Evolutionary conservation across 768 basidiomycete species (phyloP), one percentile per base, ranked within the genome.

Genomic region (Mycena chlorophos): DNA sequence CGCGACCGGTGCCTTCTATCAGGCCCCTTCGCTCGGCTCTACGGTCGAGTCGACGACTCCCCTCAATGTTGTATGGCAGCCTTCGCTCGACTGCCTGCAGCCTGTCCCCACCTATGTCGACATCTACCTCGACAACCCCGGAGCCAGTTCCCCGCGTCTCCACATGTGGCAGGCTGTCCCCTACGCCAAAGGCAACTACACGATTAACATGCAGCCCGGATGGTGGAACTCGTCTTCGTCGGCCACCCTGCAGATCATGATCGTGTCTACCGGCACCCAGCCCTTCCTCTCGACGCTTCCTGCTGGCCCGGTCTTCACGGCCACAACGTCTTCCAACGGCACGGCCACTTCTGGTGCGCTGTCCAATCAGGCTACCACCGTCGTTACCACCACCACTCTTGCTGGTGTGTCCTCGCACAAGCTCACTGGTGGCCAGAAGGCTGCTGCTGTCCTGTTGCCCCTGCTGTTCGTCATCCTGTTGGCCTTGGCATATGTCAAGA

Each of bases 361-460:
- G n/a, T n/a, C n/a, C n/a, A n/a, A n/a, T n/a, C n/a, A n/a, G n/a
- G 65, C 68, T 34, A 66, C 74, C 48, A 79, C 79, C 48, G 66
- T 71, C 56, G 76, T 80, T 49, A 70, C 71, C 34, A 71, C 73
- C 63, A 71, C 68, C 61, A 67, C 69, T 57, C 65, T 76, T 22
- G 52, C 69, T 22, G 71, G 73, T 50, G 66, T 73, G 51, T 57
- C 57, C 2, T 68, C 75, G 0, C 68, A 73, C 20, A 54, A 67
- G 6, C 51, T 76, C 17, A 75, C 76, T 4, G 71, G 72, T 19
- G 89, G 88, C 20, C 80, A 78, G 57, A 75, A 68, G 2, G 78
- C 86, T 27, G 90, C 88, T 0, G 91, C 84, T 0, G 87, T 91
- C 52, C 66, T 91, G 26, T 74, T 88, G 2, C 78, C 89, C 2